These are phyloP conservation scores for Chrysosporium queenslandicum DNA, from an alignment of 2,329 filamentous ascomycete genomes.

Conservation along the genomic window DNA sequence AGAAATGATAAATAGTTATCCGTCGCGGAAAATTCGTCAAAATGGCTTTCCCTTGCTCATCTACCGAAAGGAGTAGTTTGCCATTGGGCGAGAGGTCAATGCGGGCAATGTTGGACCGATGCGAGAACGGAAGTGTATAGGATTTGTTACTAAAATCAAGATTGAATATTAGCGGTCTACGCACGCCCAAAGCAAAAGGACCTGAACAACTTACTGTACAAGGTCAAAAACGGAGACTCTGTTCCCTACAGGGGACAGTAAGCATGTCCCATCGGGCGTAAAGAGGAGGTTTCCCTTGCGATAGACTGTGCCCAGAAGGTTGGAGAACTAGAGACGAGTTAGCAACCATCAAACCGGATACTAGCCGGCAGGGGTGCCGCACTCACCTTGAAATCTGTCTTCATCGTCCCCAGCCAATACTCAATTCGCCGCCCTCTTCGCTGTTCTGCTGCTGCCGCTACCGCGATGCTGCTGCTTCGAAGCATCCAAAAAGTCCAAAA, in stretches of 20 bases:
- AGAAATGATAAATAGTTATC: constrained; percentile 85
- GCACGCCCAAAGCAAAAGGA: background rate
- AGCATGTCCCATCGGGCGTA: constrained; percentile 87
- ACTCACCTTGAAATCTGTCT: constrained; percentile 92
- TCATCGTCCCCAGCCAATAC: constrained; percentile 52
- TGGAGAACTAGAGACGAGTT: constrained; percentile 67
- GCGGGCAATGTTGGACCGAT: constrained; percentile 83
- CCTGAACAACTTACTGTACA: constrained; percentile 60
- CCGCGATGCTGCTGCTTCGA: background rate
- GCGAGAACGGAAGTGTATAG: constrained; percentile 59
- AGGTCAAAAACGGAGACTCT: constrained; percentile 92
- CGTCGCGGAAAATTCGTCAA: constrained; percentile 80
- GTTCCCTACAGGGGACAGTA: constrained; percentile 94
- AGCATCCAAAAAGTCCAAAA: constrained; percentile 10
- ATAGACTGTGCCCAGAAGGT: constrained; percentile 95
- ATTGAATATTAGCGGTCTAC: background rate
- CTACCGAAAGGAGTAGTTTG: constrained; percentile 83
- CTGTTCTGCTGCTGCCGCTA: background rate
- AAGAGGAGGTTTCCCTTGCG: constrained; percentile 95
- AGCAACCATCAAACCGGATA: constrained; percentile 15
- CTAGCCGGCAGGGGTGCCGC: too few species aligned
- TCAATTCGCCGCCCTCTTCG: background rate
- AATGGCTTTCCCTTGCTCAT: constrained; percentile 89
- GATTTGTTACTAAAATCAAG: constrained; percentile 30
- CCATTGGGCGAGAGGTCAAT: constrained; percentile 82